Percentiles rank a stretch among this genome's conserved stretches.
Evolutionary conservation across 305 asterid genomes (phyloP).

Genomic region (Euphrasia arctica): DNA sequence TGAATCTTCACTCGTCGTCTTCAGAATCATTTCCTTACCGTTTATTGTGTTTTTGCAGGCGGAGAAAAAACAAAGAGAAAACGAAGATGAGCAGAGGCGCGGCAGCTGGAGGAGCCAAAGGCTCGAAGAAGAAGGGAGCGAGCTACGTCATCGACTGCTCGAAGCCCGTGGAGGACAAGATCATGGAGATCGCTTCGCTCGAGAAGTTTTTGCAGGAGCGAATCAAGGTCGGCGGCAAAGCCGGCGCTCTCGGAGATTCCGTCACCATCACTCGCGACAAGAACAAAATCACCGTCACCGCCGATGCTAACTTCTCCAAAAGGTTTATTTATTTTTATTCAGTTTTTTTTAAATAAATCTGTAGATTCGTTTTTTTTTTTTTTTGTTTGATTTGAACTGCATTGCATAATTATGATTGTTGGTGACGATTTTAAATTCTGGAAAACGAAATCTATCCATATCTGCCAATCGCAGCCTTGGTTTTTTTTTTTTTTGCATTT

Average conservation of each 20-base stretch:
- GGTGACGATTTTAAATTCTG: too few species aligned
- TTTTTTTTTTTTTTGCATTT: too few species aligned
- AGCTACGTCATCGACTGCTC: conserved; percentile 62
- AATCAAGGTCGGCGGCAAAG: conserved; percentile 82
- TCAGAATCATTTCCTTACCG: not conserved
- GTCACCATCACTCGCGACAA: conserved; percentile 66
- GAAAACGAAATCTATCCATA: too few species aligned
- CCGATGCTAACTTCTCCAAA: conserved; percentile 64
- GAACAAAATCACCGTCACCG: conserved; percentile 62
- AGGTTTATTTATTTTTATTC: conserved; percentile 31
- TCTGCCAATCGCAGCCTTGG: too few species aligned
- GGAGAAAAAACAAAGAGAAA: not conserved
- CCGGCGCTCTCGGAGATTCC: conserved; percentile 78
- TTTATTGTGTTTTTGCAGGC: not conserved
- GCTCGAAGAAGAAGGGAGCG: conserved; percentile 68
- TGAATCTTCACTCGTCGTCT: not conserved
- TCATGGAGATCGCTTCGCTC: conserved; percentile 73
- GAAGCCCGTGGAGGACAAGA: conserved; percentile 83
- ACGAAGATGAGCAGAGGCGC: conserved; percentile 48
- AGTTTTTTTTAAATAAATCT: not conserved
- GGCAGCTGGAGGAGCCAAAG: conserved; percentile 38
- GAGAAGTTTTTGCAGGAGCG: conserved; percentile 81
- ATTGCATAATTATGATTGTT: too few species aligned
- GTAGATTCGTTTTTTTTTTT: not conserved
- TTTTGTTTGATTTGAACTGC: not conserved